These are phyloP conservation scores for Hortiboletus flavorubellus DNA, from an alignment of 768 basidiomycete species.

Conservation along the genomic window DNA sequence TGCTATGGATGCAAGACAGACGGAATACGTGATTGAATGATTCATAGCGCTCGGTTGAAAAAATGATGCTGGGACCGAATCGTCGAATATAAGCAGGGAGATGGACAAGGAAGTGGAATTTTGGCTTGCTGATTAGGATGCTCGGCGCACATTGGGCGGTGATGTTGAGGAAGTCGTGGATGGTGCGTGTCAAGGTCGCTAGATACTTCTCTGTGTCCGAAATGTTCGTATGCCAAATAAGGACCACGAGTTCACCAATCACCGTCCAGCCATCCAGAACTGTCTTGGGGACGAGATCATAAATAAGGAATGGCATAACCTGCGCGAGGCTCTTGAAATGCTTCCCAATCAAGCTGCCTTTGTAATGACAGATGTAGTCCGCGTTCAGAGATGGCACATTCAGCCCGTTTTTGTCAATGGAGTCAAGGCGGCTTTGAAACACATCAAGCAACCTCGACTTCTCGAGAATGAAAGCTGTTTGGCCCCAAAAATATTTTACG, in stretches of 20 bases:
- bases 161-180: neutral
- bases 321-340: conserved; percentile 32
- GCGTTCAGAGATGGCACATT: conserved; percentile 26
- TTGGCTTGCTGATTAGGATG: neutral
- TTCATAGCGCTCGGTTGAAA: no score
- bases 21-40: no score
- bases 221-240: conserved; percentile 36
- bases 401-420: conserved; percentile 20
- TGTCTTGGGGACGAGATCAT: conserved; percentile 27
- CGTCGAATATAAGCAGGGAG: neutral
- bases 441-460: conserved; percentile 14
- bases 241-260: conserved; percentile 35
- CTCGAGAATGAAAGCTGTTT: conserved; percentile 19
- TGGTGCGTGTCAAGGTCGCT: neutral
- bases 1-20: no score
- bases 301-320: conserved; percentile 27
- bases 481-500: conserved; percentile 34
- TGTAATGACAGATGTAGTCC: conserved; percentile 33
- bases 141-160: neutral
- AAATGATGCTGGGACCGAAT: neutral
- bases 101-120: neutral
- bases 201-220: neutral
- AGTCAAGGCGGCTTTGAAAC: conserved; percentile 27
- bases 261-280: conserved; percentile 32
- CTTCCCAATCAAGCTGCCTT: conserved; percentile 31